These are phyloP conservation scores for Cyclotella choctawhatcheeana DNA, from an alignment of 108 stramenopile species.

Conservation along the genomic window DNA sequence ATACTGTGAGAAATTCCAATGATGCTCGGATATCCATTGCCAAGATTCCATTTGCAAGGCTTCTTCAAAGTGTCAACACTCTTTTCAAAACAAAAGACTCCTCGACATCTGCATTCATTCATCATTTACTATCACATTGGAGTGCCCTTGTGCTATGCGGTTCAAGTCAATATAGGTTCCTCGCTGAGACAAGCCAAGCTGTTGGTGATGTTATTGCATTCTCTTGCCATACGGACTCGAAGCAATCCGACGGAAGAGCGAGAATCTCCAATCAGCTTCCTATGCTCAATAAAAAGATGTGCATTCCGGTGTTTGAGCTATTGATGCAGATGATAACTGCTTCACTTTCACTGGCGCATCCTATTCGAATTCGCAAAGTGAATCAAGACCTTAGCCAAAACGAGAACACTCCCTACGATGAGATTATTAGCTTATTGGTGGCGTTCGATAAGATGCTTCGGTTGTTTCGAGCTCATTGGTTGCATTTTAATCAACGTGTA, in stretches of 20 bases:
- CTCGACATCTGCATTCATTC: slow-evolving; percentile 22
- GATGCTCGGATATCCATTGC: slow-evolving; percentile 9
- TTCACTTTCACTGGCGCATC: slow-evolving; percentile 41
- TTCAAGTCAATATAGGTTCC: slow-evolving; percentile 10
- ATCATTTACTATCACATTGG: slow-evolving; percentile 39
- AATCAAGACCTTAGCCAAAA: neutral
- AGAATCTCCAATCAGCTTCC: slow-evolving; percentile 12
- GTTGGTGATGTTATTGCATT: slow-evolving; percentile 11
- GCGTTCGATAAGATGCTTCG: slow-evolving; percentile 20
- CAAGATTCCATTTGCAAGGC: slow-evolving; percentile 19
- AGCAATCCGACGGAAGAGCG: neutral
- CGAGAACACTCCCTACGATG: slow-evolving; percentile 20
- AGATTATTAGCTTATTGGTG: slow-evolving; percentile 23
- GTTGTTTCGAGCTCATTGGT: slow-evolving; percentile 12
- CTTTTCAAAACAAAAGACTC: slow-evolving; percentile 30
- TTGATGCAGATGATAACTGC: slow-evolving; percentile 22
- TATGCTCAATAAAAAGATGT: slow-evolving; percentile 30
- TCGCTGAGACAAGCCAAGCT: slow-evolving; percentile 19
- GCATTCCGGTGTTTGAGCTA: slow-evolving; percentile 37
- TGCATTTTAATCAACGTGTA: slow-evolving; percentile 13
- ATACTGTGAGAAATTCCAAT: slow-evolving; percentile 14
- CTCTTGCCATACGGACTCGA: slow-evolving; percentile 11
- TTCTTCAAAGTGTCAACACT: slow-evolving; percentile 25
- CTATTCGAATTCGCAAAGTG: slow-evolving; percentile 11
- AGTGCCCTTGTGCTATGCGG: slow-evolving; percentile 33